These are phyloP conservation scores for Cicer cuneatum DNA, from an alignment of 306 rosid genomes.

Conservation along the genomic window DNA sequence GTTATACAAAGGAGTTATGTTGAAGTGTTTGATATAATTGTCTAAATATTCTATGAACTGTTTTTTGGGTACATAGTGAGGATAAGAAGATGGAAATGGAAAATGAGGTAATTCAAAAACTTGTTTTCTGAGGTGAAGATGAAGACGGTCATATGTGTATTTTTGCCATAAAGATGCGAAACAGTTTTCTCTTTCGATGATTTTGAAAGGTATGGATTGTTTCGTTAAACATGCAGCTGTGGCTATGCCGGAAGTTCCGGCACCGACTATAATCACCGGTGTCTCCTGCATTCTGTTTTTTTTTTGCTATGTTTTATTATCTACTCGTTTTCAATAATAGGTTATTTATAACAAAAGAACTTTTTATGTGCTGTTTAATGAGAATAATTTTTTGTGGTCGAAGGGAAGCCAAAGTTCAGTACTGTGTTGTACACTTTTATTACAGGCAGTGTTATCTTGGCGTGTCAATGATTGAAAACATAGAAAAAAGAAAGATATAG, in stretches of 20 bases:
- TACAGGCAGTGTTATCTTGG: too few relatives aligned
- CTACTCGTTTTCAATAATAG: too few relatives aligned
- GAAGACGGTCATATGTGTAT: slow-evolving; percentile 67
- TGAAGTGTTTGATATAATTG: slow-evolving; percentile 55
- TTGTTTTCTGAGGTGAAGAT: slow-evolving; percentile 60
- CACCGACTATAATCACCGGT: slow-evolving; percentile 61
- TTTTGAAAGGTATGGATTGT: slow-evolving; percentile 51
- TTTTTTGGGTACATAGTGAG: slow-evolving; percentile 56
- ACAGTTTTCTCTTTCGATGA: slow-evolving; percentile 70
- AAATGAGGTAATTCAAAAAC: slow-evolving; percentile 57
- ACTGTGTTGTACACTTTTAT: too few relatives aligned
- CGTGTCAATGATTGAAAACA: too few relatives aligned
- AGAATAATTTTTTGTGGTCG: too few relatives aligned
- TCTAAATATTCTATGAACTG: slow-evolving; percentile 57
- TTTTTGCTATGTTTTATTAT: neutral
- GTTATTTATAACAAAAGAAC: too few relatives aligned
- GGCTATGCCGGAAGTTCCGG: slow-evolving; percentile 71
- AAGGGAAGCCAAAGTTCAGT: too few relatives aligned
- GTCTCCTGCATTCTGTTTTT: slow-evolving; percentile 35
- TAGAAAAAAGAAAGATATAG: too few relatives aligned
- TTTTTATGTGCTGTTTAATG: too few relatives aligned
- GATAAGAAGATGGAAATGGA: slow-evolving; percentile 56
- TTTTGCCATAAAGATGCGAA: slow-evolving; percentile 71
- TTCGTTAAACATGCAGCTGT: slow-evolving; percentile 53
- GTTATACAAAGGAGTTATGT: slow-evolving; percentile 54